Evolutionary conservation across 495 filamentous ascomycete species (phyloP).

Genomic region (Aspergillus carlsbadensis): DNA sequence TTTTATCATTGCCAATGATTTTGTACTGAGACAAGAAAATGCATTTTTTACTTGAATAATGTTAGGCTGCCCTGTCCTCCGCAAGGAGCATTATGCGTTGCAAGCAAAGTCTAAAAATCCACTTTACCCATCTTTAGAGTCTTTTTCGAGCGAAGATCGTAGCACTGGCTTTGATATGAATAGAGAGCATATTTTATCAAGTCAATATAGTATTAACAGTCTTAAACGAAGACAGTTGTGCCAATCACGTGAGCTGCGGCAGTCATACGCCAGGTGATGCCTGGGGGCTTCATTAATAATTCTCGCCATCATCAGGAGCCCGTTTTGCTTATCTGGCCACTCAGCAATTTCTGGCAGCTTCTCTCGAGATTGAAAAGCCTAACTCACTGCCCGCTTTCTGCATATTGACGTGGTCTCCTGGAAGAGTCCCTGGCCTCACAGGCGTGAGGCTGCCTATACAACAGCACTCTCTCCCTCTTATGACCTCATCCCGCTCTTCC

Average conservation of each 20-base stretch:
- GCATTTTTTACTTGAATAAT: too few relatives aligned
- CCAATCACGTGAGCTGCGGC: neutral
- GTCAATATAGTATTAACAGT: too few relatives aligned
- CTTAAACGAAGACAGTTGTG: too few relatives aligned
- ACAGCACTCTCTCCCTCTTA: neutral
- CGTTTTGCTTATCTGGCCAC: neutral
- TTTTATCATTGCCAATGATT: too few relatives aligned
- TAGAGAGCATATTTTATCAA: too few relatives aligned
- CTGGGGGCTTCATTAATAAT: conserved; percentile 5
- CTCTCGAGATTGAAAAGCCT: neutral
- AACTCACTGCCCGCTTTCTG: neutral
- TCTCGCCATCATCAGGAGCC: neutral
- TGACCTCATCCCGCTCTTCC: neutral
- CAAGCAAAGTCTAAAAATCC: too few relatives aligned
- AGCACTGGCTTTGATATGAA: too few relatives aligned
- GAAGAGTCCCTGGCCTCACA: neutral
- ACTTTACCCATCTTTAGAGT: too few relatives aligned
- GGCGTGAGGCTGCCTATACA: neutral
- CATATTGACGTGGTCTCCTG: neutral
- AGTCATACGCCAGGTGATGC: neutral
- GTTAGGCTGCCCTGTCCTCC: too few relatives aligned
- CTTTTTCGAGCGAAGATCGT: too few relatives aligned
- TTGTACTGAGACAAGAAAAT: too few relatives aligned
- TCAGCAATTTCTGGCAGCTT: neutral
- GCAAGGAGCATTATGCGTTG: too few relatives aligned